Evolutionary conservation across 2,329 filamentous ascomycete species (phyloP).

Genomic region (Trichoderma endophyticum): DNA sequence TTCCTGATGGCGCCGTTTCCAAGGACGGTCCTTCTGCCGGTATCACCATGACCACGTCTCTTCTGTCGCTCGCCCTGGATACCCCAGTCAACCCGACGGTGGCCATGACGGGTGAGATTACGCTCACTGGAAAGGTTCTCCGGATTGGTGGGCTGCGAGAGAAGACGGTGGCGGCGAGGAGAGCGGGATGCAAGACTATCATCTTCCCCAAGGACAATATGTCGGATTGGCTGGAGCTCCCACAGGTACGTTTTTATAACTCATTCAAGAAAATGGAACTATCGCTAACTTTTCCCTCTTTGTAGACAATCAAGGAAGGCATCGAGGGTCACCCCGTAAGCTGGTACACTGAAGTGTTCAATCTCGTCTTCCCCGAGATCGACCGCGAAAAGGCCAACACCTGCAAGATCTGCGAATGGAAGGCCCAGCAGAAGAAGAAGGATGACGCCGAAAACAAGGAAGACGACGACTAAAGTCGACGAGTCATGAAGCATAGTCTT

Average conservation of each 20-base stretch:
- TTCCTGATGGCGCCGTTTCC: constrained; percentile 90
- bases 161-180: constrained; percentile 92
- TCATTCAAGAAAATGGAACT: neutral
- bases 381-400: constrained; percentile 70
- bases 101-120: constrained; percentile 97
- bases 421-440: constrained; percentile 41
- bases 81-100: constrained; percentile 76
- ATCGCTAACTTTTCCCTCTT: neutral
- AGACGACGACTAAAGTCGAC: constrained; percentile 33
- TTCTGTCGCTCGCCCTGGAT: constrained; percentile 82
- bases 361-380: constrained; percentile 80
- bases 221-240: constrained; percentile 95
- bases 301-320: constrained; percentile 94
- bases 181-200: constrained; percentile 88
- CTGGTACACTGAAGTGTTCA: constrained; percentile 94
- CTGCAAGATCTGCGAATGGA: constrained; percentile 62
- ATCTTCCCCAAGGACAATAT: constrained; percentile 94
- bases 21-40: constrained; percentile 93
- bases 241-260: constrained; percentile 66
- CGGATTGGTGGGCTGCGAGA: constrained; percentile 91
- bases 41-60: constrained; percentile 95
- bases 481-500: neutral
- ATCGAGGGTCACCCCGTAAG: constrained; percentile 86
- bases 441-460: constrained; percentile 35
- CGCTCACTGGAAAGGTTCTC: constrained; percentile 92